Percentiles rank a stretch among this genome's conserved stretches.
Conservation (phyloP, 441 rosid species). For the Adansonia grandidieri region DNA sequence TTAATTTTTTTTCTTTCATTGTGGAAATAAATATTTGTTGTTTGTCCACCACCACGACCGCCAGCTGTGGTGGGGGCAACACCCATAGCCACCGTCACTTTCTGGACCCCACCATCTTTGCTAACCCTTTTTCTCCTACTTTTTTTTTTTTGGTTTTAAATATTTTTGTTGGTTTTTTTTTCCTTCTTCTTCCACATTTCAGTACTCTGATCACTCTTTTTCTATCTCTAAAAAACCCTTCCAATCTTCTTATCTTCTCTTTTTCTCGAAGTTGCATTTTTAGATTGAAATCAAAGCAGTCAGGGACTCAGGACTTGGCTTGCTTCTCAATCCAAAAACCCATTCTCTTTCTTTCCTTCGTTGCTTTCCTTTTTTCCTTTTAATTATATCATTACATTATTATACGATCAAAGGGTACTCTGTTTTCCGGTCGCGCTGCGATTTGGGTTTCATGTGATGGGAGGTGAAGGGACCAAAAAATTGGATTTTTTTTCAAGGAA, state of each 20-base stretch:
- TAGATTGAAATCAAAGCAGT: conserved; percentile 40
- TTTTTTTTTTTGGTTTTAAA: conserved; percentile 6
- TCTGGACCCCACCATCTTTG: conserved; percentile 41
- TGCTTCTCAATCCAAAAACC: conserved; percentile 31
- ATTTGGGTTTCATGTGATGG: conserved; percentile 30
- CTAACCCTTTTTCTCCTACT: neutral
- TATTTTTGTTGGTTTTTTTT: neutral
- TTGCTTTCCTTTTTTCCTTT: neutral
- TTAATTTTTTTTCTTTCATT: neutral
- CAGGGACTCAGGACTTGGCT: conserved; percentile 31
- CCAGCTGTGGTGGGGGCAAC: conserved; percentile 45
- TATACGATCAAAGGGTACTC: neutral
- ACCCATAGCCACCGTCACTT: conserved; percentile 44
- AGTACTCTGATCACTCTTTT: neutral
- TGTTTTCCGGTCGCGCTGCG: conserved; percentile 21
- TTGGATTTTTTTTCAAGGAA: conserved; percentile 40
- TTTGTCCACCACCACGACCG: conserved; percentile 1
- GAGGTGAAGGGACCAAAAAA: conserved; percentile 33
- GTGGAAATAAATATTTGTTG: conserved; percentile 6
- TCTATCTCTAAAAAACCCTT: conserved; percentile 29
- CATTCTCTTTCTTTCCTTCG: neutral
- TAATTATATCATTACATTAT: neutral
- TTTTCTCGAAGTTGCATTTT: conserved; percentile 20
- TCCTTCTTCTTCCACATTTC: conserved; percentile 35
- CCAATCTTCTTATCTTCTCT: conserved; percentile 4